phyloP scores from a whole-genome alignment of 2,329 filamentous ascomycete species.

The Calonectria pteridis region DNA sequence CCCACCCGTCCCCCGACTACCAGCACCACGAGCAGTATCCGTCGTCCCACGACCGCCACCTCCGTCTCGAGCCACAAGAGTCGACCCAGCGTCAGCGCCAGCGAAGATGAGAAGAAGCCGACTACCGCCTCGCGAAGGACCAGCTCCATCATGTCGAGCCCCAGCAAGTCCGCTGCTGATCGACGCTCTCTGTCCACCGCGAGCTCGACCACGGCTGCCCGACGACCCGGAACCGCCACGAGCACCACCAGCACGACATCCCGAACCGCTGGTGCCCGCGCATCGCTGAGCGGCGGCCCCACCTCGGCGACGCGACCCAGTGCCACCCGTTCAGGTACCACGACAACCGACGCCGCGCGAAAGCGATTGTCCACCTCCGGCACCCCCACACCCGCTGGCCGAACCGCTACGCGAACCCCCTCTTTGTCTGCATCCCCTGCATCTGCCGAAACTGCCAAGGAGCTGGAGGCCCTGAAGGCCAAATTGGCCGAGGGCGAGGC shows the following conservation, averaged over 20 bases:
- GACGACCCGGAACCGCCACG: constrained; percentile 51
- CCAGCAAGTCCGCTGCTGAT: constrained; percentile 48
- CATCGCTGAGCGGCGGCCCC: constrained; percentile 44
- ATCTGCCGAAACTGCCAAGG: constrained; percentile 61
- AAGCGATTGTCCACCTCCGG: constrained; percentile 69
- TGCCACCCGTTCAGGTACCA: constrained; percentile 53
- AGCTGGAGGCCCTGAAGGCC: constrained; percentile 70
- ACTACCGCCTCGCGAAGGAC: constrained; percentile 56
- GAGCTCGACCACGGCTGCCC: constrained; percentile 47
- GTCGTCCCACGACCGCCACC: constrained; percentile 50
- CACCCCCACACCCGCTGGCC: constrained; percentile 49
- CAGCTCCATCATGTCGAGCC: constrained; percentile 58
- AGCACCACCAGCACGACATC: constrained; percentile 48
- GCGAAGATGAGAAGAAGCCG: constrained; percentile 64
- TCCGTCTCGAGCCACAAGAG: constrained; percentile 59
- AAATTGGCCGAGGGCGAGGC: constrained; percentile 70
- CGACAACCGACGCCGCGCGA: constrained; percentile 58
- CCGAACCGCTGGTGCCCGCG: constrained; percentile 51
- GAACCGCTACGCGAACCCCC: constrained; percentile 56
- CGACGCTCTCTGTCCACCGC: constrained; percentile 52
- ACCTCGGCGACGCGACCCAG: constrained; percentile 52
- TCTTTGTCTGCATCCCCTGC: constrained; percentile 57
- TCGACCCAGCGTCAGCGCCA: constrained; percentile 61
- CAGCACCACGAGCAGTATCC: constrained; percentile 46
- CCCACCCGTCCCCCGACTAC: constrained; percentile 61